Percentiles rank a stretch among this genome's conserved stretches.
These are phyloP conservation scores for Trichaptum fuscoviolaceum DNA, from an alignment of 768 basidiomycete genomes.

Conservation along the genomic window DNA sequence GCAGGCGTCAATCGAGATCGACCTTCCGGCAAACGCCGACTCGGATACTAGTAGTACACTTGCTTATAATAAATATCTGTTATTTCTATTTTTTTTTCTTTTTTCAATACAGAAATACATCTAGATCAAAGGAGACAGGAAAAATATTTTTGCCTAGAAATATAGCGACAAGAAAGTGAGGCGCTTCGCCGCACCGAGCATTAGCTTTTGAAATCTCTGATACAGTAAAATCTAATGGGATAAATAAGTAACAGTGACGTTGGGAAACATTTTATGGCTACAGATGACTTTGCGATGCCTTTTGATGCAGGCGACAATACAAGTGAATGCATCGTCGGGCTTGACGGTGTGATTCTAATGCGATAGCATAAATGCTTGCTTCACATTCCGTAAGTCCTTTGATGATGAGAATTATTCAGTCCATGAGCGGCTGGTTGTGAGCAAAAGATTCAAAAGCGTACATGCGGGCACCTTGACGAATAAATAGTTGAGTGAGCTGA, in stretches of 20 bases:
- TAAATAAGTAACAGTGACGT: not conserved
- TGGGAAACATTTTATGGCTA: not conserved
- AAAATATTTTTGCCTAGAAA: not conserved
- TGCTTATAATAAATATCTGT: not conserved
- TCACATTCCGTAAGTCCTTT: conserved; percentile 5
- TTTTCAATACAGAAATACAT: not conserved
- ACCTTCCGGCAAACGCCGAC: not conserved
- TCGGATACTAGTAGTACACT: not conserved
- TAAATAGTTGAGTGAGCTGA: conserved; percentile 51
- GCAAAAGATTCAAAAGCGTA: conserved; percentile 40
- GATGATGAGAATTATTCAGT: conserved; percentile 3
- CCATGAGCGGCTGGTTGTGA: conserved; percentile 1
- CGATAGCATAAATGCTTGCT: conserved; percentile 1
- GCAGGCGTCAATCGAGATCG: too few species aligned
- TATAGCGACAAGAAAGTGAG: not conserved
- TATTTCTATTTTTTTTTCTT: not conserved
- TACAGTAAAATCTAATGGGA: not conserved
- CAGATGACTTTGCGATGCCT: not conserved
- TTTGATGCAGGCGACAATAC: not conserved
- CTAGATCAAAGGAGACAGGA: not conserved
- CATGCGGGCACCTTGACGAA: conserved; percentile 53
- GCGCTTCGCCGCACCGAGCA: not conserved
- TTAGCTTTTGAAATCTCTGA: not conserved
- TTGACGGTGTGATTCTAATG: not conserved
- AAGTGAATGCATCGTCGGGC: not conserved